These are phyloP conservation scores for Capsella bursapastoris DNA, from an alignment of 345 rosid genomes.

Conservation along the genomic window DNA sequence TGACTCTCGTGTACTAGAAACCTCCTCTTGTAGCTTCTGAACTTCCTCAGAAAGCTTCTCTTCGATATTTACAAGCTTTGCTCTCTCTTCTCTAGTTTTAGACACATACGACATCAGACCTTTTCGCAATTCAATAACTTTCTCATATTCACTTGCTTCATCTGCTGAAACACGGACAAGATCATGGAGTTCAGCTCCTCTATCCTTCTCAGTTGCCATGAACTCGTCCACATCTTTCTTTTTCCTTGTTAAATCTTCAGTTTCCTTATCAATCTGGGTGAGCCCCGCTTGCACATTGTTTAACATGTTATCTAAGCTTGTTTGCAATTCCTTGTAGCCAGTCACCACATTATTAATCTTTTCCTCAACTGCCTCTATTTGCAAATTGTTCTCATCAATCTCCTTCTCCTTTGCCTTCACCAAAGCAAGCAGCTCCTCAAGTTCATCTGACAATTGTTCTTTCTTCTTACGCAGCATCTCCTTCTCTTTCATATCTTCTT, in stretches of 20 bases:
- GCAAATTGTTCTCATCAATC: conserved; percentile 64
- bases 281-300: conserved; percentile 54
- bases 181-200: conserved; percentile 67
- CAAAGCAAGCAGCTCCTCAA: conserved; percentile 66
- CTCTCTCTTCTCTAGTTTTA: conserved; percentile 68
- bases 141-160: conserved; percentile 66
- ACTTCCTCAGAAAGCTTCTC: conserved; percentile 79
- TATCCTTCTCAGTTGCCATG: conserved; percentile 55
- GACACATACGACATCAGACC: conserved; percentile 57
- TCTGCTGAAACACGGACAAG: conserved; percentile 60
- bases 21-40: conserved; percentile 66
- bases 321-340: conserved; percentile 62
- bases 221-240: conserved; percentile 62
- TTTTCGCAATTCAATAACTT: conserved; percentile 62
- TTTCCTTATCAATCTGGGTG: conserved; percentile 54
- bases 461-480: conserved; percentile 56
- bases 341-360: conserved; percentile 58
- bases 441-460: conserved; percentile 57
- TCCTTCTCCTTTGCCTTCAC: conserved; percentile 73
- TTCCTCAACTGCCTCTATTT: conserved; percentile 61
- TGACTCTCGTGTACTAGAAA: conserved; percentile 65
- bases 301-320: conserved; percentile 55
- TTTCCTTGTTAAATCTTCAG: conserved; percentile 54
- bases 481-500: conserved; percentile 63
- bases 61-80: conserved; percentile 64